phyloP scores from a whole-genome alignment of 768 basidiomycete genomes.

The Dacryopinax primogenitus region DNA sequence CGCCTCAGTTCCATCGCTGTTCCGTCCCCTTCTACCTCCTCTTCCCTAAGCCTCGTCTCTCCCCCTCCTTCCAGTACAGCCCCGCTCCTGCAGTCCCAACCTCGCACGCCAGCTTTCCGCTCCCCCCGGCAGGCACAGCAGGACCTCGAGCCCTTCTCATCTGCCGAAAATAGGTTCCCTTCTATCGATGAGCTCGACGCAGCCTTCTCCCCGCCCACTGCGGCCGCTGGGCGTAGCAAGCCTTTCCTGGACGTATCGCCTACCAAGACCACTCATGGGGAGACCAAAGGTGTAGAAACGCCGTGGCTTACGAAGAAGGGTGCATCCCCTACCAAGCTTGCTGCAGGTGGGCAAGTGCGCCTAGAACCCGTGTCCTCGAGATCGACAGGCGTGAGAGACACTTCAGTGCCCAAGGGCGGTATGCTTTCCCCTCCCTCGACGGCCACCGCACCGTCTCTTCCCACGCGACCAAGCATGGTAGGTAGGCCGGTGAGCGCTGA shows the following conservation, averaged over 20 bases:
- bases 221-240: not conserved
- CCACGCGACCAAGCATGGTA: not conserved
- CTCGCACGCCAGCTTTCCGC: slow-evolving; percentile 17
- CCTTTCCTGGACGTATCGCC: not conserved
- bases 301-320: not conserved
- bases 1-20: not conserved
- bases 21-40: not conserved
- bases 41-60: not conserved
- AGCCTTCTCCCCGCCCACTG: not conserved
- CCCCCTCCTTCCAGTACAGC: not conserved
- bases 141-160: slow-evolving; percentile 29
- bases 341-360: not conserved
- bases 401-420: not conserved
- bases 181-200: slow-evolving; percentile 45
- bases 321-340: not conserved
- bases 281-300: not conserved
- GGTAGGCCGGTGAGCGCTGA: not conserved
- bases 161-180: slow-evolving; percentile 65
- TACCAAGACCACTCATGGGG: not conserved
- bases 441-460: not conserved
- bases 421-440: not conserved
- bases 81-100: slow-evolving; percentile 9
- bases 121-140: slow-evolving; percentile 14
- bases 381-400: not conserved
- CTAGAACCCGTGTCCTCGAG: not conserved